Percentiles rank a stretch among this genome's conserved stretches.
phyloP scores from a whole-genome alignment of 208 protist species.

The Acanthamoeba lugdunensis region DNA sequence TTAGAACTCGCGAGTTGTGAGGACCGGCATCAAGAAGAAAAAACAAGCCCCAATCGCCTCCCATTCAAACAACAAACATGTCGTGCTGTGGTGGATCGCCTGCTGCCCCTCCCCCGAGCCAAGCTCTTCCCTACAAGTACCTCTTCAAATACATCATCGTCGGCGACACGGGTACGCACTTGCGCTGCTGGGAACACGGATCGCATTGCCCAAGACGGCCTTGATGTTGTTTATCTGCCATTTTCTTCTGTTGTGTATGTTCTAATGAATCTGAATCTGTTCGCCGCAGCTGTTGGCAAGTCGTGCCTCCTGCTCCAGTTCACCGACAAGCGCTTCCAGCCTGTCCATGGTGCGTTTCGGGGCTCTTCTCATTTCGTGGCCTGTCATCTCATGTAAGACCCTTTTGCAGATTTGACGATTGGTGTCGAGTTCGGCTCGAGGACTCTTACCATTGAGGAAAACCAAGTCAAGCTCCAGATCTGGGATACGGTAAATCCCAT shows the following conservation, averaged over 20 bases:
- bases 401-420: constrained; percentile 95
- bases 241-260: neutral
- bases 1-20: no score
- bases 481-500: constrained; percentile 94
- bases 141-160: constrained; percentile 97
- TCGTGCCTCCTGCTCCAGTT: constrained; percentile 98
- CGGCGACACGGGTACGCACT: constrained; percentile 86
- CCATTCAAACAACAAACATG: neutral
- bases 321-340: constrained; percentile 98
- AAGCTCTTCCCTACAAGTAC: constrained; percentile 88
- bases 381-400: neutral
- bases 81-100: constrained; percentile 25
- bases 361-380: neutral
- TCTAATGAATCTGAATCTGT: neutral
- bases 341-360: constrained; percentile 89
- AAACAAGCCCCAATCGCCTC: neutral
- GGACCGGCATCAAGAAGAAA: no score
- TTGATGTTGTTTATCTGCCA: neutral
- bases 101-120: constrained; percentile 26
- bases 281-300: constrained; percentile 93
- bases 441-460: constrained; percentile 94
- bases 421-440: constrained; percentile 98
- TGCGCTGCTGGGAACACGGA: no score
- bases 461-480: constrained; percentile 98
- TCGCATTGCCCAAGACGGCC: no score